Evolutionary conservation across 148 eudicot species (phyloP).

Genomic region (Camellia sinensis): DNA sequence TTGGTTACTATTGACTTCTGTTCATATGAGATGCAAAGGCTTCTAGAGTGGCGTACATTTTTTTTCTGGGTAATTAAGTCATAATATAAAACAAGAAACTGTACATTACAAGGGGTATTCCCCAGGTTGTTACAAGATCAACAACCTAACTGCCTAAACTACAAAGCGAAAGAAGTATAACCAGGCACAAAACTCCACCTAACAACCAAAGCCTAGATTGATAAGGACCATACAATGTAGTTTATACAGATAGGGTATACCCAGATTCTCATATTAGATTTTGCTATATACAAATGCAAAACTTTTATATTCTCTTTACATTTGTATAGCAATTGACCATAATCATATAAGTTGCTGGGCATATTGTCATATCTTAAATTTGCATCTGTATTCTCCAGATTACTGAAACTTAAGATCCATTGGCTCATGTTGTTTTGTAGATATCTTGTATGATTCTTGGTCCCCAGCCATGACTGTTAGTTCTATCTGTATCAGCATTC

Average conservation of each 20-base stretch:
- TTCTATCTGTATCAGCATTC: slow-evolving; percentile 76
- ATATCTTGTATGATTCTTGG: slow-evolving; percentile 75
- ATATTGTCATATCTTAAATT: background rate
- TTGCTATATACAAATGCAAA: background rate
- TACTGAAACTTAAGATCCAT: background rate
- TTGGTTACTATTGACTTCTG: background rate
- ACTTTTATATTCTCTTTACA: background rate
- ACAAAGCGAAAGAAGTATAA: too few relatives aligned
- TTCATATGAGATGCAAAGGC: background rate
- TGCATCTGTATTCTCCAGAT: background rate
- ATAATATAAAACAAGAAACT: too few relatives aligned
- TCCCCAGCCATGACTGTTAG: slow-evolving; percentile 83
- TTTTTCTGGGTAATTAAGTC: too few relatives aligned
- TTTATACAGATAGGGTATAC: background rate
- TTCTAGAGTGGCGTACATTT: background rate
- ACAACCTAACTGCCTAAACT: too few relatives aligned
- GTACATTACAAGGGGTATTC: too few relatives aligned
- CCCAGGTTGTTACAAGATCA: too few relatives aligned
- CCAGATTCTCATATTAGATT: background rate
- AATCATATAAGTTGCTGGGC: background rate
- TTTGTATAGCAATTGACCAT: background rate
- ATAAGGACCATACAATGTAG: background rate
- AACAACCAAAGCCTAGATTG: too few relatives aligned
- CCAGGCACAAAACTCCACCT: too few relatives aligned
- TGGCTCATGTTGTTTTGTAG: slow-evolving; percentile 31